Evolutionary conservation across 116 monocot species (phyloP).

Genomic region (Phalaenopsis hybrid): DNA sequence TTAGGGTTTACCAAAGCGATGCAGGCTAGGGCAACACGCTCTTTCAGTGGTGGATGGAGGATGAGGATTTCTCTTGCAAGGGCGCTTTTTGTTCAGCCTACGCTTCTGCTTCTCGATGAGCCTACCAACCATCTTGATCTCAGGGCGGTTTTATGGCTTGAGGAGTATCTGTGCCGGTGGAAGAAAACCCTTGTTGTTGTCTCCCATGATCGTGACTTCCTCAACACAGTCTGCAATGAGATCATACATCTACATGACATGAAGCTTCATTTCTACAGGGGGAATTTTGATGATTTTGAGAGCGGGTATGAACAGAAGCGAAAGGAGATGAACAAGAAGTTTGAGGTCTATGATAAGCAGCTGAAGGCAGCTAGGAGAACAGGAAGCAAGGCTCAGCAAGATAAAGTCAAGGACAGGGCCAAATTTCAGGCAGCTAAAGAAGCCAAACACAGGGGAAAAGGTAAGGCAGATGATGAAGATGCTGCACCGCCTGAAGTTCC

Average conservation of each 20-base stretch:
- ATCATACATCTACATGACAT: conserved; percentile 92
- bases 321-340: conserved; percentile 90
- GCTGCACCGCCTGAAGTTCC: conserved; percentile 49
- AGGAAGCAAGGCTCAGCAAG: conserved; percentile 79
- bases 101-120: conserved; percentile 69
- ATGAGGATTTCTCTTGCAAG: conserved; percentile 95
- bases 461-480: conserved; percentile 47
- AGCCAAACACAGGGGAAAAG: conserved; percentile 61
- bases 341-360: conserved; percentile 80
- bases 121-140: conserved; percentile 92
- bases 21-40: conserved; percentile 60
- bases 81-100: conserved; percentile 85
- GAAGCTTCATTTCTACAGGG: conserved; percentile 72
- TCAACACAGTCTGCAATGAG: conserved; percentile 78
- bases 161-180: conserved; percentile 87
- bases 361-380: conserved; percentile 67
- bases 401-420: conserved; percentile 84
- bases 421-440: conserved; percentile 62
- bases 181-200: conserved; percentile 97
- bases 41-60: conserved; percentile 96
- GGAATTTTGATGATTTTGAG: conserved; percentile 89
- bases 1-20: conserved; percentile 81
- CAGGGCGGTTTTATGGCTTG: conserved; percentile 83
- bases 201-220: conserved; percentile 90
- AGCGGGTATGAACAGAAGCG: conserved; percentile 90